Conservation (phyloP, 1,284 basidiomycete species). For the Puccinia coronata region DNA sequence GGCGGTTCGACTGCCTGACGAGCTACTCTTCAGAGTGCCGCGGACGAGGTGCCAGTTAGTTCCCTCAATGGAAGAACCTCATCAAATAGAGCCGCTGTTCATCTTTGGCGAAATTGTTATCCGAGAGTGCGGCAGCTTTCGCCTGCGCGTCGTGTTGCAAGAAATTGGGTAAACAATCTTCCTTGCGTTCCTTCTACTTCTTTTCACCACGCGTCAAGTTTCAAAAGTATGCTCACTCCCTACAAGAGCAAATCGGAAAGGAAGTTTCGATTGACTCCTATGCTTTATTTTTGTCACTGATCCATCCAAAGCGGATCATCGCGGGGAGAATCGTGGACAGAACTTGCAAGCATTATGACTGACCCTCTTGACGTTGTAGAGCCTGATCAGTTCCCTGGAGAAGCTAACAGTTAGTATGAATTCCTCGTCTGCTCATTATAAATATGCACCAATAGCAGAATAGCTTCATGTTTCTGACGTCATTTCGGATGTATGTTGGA, state of each 20-base stretch:
- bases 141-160: not conserved
- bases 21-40: not conserved
- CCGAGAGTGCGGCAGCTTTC: not conserved
- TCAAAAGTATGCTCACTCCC: too few relatives aligned
- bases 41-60: not conserved
- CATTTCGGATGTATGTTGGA: not conserved
- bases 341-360: not conserved
- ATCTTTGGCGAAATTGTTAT: constrained; percentile 4
- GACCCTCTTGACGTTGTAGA: not conserved
- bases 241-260: too few relatives aligned
- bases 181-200: too few relatives aligned
- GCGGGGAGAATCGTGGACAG: not conserved
- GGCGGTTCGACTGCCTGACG: not conserved
- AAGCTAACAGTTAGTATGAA: not conserved
- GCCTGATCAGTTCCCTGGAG: not conserved
- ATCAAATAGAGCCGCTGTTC: not conserved
- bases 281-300: too few relatives aligned
- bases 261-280: too few relatives aligned
- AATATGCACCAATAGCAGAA: not conserved
- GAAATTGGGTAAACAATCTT: not conserved
- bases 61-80: not conserved
- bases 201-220: too few relatives aligned
- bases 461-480: not conserved
- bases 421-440: not conserved
- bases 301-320: not conserved